Base-by-base conservation (phyloP, 2,329 filamentous ascomycete species). In the Botrytis hyacinthi region DNA sequence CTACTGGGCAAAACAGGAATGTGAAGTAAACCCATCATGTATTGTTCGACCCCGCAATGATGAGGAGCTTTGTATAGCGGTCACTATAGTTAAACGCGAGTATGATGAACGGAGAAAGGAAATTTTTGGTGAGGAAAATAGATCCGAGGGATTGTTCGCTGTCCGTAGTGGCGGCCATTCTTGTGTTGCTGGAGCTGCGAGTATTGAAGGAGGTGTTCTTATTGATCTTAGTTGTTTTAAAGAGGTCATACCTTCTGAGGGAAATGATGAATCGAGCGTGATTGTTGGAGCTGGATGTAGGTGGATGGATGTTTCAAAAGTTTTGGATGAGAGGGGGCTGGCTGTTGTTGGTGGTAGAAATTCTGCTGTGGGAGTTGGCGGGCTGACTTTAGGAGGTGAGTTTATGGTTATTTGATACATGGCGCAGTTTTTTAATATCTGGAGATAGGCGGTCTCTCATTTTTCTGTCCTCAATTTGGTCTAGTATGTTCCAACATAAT, bases 151-250 rank as follows among this genome's bases (percentile, higher is more conserved):
- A 18, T 35, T 72, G 35, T 80, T 79, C 60, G 77, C 78, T 2
- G 72, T 79, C 18, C 77, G 76, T 42, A 76, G 75, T 60, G 77
- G 78, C 26, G 78, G 78, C 1, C 77, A 80, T 75, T 76, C 74
- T 2, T 63, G 73, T 16, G 76, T 76, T 67, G 82, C 85, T 29
- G 84, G 85, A 74, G 86, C 85, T 48, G 84, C 87, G 1, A 89
- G 84, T 76, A 84, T 86, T 62, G 79, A 84, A 20, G 84, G 81
- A 1, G 87, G 86, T 0, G 81, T 87, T 1, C 78, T 87, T 7
- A 84, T 90, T 75, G 86, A 86, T 16, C 82, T 87, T 12, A 82
- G 79, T 40, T 73, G 75, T 40, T 65, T 80, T n/a, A 78, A 78
- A 48, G 42, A 77, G 40, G 72, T 80, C 35, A 74, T 82, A 4